These are phyloP conservation scores for Somion occarium DNA, from an alignment of 1,284 basidiomycete species.

Conservation along the genomic window DNA sequence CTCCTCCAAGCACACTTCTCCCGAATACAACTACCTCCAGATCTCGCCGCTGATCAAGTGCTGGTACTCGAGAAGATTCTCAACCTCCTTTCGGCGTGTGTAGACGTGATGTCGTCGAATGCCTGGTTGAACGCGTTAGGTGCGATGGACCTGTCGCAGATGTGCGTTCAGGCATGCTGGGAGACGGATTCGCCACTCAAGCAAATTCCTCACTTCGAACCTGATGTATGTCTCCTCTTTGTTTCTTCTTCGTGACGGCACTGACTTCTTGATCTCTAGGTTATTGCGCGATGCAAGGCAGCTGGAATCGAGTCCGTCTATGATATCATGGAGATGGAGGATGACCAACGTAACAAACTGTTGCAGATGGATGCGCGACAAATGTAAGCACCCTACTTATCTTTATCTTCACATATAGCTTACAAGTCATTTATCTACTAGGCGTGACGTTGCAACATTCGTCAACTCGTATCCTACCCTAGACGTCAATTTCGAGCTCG, in stretches of 20 bases:
- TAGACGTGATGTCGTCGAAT: conserved; percentile 97
- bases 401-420: background rate
- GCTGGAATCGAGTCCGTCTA: conserved; percentile 85
- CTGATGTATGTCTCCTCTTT: conserved; percentile 48
- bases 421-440: conserved; percentile 27
- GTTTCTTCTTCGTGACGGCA: background rate
- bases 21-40: conserved; percentile 85
- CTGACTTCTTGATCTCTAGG: conserved; percentile 32
- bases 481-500: conserved; percentile 81
- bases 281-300: conserved; percentile 81
- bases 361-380: conserved; percentile 84
- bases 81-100: conserved; percentile 87
- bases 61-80: conserved; percentile 87
- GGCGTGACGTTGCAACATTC: conserved; percentile 87
- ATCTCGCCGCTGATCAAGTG: conserved; percentile 89
- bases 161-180: conserved; percentile 99
- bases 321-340: conserved; percentile 97
- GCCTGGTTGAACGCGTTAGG: conserved; percentile 92
- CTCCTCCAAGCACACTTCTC: conserved; percentile 97
- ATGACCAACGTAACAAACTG: conserved; percentile 78
- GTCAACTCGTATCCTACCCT: conserved; percentile 94
- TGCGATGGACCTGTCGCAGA: conserved; percentile 99
- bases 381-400: conserved; percentile 51
- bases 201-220: conserved; percentile 95
- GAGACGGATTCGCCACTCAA: conserved; percentile 92